Evolutionary conservation across 2,329 filamentous ascomycete species (phyloP), one percentile per base, ranked within the genome.

Genomic region (Diaporthe citri): DNA sequence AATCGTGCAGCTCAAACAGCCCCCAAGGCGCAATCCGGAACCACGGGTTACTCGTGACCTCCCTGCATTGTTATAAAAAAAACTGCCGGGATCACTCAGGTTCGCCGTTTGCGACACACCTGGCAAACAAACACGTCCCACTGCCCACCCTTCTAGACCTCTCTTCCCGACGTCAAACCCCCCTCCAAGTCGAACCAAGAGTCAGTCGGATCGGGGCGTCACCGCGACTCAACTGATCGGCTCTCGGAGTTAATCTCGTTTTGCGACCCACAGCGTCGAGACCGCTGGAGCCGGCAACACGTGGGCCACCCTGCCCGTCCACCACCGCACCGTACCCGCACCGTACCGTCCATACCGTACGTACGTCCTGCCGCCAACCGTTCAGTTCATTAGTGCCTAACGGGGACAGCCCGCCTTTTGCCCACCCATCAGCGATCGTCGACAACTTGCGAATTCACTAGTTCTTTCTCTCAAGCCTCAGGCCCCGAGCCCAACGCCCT

Each of bases 241-340:
- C 46, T 39, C 22, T 52, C 64, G 46, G 62, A 67, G 64, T 52
- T 52, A 67, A 52, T 67, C 64, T 67, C 46, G 34, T 39, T 52
- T 25, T 67, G 62, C 46, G 64, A 52, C 34, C 64, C 64, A 67
- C 64, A 13, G 22, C 43, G 48, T 67, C 43, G 34, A 67, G 46
- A 67, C 62, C 62, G 62, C 62, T 51, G 62, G 62, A 67, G 62
- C 46, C 64, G 46, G 62, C 31, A 34, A 20, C 64, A 69, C 64
- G 64, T 69, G 64, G 64, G 34, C 64, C 64, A 51, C 64, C 64
- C 64, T 69, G 46, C n/a, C 64, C 64, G 64, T 55, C 64, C 46
- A 55, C 64, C 34, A 69, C 64, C 62, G 31, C 43, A 41, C 64
- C 60, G 60, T 48, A 51, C 60, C 43, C 60, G 60, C 43, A 66